Percentiles rank a stretch among this genome's conserved stretches.
Evolutionary conservation across 768 basidiomycete species (phyloP).

Genomic region (Leccinum broughii): DNA sequence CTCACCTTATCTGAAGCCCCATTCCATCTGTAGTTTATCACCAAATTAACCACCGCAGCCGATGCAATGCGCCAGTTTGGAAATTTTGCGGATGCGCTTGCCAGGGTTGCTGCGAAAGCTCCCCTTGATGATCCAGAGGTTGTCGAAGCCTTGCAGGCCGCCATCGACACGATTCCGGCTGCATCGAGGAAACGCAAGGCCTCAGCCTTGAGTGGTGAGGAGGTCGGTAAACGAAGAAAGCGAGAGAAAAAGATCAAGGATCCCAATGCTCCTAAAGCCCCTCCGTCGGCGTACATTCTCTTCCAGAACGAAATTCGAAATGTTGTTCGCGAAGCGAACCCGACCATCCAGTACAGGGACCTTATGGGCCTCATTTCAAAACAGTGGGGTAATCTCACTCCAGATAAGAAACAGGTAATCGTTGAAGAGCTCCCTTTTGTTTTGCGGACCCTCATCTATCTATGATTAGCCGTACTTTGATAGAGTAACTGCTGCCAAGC

Average conservation of each 20-base stretch:
- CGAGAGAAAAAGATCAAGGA: constrained; percentile 71
- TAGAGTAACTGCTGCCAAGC: constrained; percentile 58
- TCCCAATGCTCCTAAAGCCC: constrained; percentile 93
- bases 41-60: constrained; percentile 56
- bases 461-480: constrained; percentile 32
- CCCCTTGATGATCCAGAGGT: constrained; percentile 35
- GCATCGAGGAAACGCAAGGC: constrained; percentile 55
- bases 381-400: constrained; percentile 69
- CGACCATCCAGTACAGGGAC: constrained; percentile 67
- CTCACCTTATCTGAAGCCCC: constrained; percentile 20
- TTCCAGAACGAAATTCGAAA: constrained; percentile 92
- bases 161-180: constrained; percentile 34
- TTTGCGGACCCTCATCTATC: background rate
- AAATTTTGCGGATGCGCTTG: constrained; percentile 58
- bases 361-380: constrained; percentile 70
- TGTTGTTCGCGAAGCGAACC: constrained; percentile 64
- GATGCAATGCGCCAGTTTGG: constrained; percentile 65
- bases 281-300: constrained; percentile 88
- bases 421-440: background rate
- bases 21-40: constrained; percentile 48
- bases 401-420: constrained; percentile 74
- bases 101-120: constrained; percentile 45
- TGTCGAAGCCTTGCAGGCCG: constrained; percentile 28
- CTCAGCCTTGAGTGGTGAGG: constrained; percentile 32
- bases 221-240: constrained; percentile 37